phyloP scores from a whole-genome alignment of 2,329 filamentous ascomycete genomes.

The Knufia petricola region DNA sequence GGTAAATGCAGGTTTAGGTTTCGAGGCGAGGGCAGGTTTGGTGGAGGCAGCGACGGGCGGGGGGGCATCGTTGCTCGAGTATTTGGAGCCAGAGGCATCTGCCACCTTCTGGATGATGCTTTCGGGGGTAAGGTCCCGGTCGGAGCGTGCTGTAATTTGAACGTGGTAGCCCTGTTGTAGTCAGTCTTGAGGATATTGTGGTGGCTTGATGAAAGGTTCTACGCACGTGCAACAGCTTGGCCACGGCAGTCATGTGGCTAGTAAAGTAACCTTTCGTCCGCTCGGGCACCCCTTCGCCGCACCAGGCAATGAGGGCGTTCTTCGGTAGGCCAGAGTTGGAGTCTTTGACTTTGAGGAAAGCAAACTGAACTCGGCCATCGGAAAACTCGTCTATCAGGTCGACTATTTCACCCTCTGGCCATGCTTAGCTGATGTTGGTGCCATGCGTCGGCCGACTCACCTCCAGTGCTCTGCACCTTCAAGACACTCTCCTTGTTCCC shows the following conservation, averaged over 20 bases:
- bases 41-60: slow-evolving; percentile 46
- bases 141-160: slow-evolving; percentile 89
- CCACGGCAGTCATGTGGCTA: slow-evolving; percentile 79
- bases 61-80: slow-evolving; percentile 59
- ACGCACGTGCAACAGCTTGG: slow-evolving; percentile 74
- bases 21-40: slow-evolving; percentile 59
- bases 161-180: slow-evolving; percentile 72
- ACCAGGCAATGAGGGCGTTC: slow-evolving; percentile 89
- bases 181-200: slow-evolving; percentile 13
- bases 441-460: slow-evolving; percentile 39
- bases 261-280: slow-evolving; percentile 97
- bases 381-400: slow-evolving; percentile 94
- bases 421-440: slow-evolving; percentile 21
- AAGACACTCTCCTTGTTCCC: slow-evolving; percentile 84
- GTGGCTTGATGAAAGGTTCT: not conserved
- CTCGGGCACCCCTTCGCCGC: slow-evolving; percentile 95
- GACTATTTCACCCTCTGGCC: slow-evolving; percentile 72
- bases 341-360: slow-evolving; percentile 92
- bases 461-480: slow-evolving; percentile 86
- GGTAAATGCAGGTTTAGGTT: slow-evolving; percentile 91
- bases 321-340: slow-evolving; percentile 85
- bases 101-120: slow-evolving; percentile 85
- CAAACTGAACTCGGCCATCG: slow-evolving; percentile 93
- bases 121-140: slow-evolving; percentile 78
- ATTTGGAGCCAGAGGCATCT: slow-evolving; percentile 90